A percentile compares a stretch with the other conserved stretches of the same genome.
Evolutionary conservation across 2,329 filamentous ascomycete species (phyloP).

Genomic region (Clarireedia paspali): DNA sequence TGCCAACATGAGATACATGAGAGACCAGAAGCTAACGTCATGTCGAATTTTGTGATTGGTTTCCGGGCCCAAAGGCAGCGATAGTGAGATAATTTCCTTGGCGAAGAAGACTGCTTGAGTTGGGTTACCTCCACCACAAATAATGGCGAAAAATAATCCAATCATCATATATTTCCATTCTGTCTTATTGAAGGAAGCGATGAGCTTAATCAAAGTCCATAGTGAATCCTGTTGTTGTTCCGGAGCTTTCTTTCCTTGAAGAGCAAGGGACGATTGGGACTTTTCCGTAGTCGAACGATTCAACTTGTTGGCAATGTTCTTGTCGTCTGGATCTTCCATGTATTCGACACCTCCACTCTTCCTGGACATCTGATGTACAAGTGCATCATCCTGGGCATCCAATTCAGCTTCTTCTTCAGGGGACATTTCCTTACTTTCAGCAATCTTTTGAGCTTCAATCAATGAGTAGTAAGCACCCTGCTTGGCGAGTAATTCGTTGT

Average conservation of each 20-base stretch:
- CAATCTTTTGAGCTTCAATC: constrained; percentile 82
- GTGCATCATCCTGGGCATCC: constrained; percentile 42
- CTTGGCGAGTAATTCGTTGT: constrained; percentile 66
- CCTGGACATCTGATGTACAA: constrained; percentile 41
- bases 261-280: constrained; percentile 62
- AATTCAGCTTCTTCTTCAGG: constrained; percentile 43
- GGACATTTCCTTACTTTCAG: constrained; percentile 47
- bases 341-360: constrained; percentile 33
- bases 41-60: constrained; percentile 43
- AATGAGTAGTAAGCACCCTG: constrained; percentile 73
- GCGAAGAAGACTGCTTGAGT: constrained; percentile 76
- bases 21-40: constrained; percentile 76
- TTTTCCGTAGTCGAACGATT: constrained; percentile 47
- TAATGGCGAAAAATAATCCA: constrained; percentile 65
- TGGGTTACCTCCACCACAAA: constrained; percentile 77
- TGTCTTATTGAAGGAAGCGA: constrained; percentile 67
- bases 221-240: constrained; percentile 55
- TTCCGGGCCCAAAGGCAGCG: constrained; percentile 29
- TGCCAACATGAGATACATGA: constrained; percentile 83
- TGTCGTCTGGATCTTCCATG: constrained; percentile 53
- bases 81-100: constrained; percentile 72
- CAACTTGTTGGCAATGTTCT: constrained; percentile 48
- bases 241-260: constrained; percentile 48
- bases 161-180: constrained; percentile 67
- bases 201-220: constrained; percentile 70